Conservation (phyloP, 2,329 filamentous ascomycete genomes). For the Trichoderma sp. region DNA sequence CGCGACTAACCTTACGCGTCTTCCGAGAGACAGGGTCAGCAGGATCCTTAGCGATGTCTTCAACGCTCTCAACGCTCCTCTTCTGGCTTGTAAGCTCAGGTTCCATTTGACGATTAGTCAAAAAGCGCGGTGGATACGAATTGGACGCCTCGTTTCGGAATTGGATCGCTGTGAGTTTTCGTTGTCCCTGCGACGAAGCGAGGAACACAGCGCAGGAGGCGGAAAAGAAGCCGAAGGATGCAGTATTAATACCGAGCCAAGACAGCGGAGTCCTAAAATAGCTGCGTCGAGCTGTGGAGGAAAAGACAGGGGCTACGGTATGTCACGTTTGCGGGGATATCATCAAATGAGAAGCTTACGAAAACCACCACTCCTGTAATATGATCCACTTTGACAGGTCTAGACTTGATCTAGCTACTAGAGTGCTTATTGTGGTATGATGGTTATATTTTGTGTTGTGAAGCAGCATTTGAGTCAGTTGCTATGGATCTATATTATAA, state of each 20-base stretch:
- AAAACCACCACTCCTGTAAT: neutral
- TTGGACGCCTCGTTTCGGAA: neutral
- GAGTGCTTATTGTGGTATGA: neutral
- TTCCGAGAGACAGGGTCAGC: constrained; percentile 21
- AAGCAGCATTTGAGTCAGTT: neutral
- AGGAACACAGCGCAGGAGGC: neutral
- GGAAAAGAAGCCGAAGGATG: constrained; percentile 17
- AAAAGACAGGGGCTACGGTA: neutral
- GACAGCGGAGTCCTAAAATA: constrained; percentile 3
- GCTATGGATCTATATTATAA: no score
- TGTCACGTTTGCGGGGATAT: neutral
- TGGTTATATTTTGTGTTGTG: neutral
- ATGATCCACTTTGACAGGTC: neutral
- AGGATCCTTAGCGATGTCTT: neutral
- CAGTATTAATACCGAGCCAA: neutral
- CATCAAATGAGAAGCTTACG: neutral
- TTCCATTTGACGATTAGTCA: neutral
- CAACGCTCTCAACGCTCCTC: neutral
- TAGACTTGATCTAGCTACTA: neutral
- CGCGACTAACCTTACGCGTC: constrained; percentile 36
- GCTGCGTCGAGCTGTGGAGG: neutral
- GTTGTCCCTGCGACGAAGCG: neutral
- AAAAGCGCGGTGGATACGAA: neutral
- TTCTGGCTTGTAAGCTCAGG: constrained; percentile 1
- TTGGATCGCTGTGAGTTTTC: neutral